phyloP scores from a whole-genome alignment of 352 stramenopile species.

The Phytophthora brassicae region DNA sequence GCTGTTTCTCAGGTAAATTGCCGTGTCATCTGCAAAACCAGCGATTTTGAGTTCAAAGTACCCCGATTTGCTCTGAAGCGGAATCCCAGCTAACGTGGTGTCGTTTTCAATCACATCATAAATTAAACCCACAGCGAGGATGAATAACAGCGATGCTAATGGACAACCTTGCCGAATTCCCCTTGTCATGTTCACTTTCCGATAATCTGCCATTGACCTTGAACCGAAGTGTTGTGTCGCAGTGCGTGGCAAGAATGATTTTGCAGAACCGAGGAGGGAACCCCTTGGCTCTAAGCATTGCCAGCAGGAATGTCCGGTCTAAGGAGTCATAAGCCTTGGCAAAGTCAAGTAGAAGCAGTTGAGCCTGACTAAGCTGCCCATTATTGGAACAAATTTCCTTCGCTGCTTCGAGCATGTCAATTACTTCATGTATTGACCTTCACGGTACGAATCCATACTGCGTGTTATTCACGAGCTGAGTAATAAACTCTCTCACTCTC shows the following conservation, averaged over 20 bases:
- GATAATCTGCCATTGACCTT: conserved; percentile 1
- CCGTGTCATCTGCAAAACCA: conserved; percentile 6
- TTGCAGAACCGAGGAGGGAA: conserved; percentile 1
- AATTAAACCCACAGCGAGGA: neutral
- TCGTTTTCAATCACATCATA: neutral
- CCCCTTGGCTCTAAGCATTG: conserved; percentile 1
- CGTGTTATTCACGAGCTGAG: neutral
- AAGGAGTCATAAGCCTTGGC: conserved; percentile 13
- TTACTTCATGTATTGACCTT: conserved; percentile 2
- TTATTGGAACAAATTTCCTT: neutral
- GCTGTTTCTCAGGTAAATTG: neutral
- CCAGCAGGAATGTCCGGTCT: conserved; percentile 1
- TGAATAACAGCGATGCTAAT: neutral
- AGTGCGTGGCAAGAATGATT: neutral
- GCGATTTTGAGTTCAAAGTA: neutral
- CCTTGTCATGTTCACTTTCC: neutral
- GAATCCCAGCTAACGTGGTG: neutral
- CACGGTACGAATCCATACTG: conserved; percentile 7
- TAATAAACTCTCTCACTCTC: neutral
- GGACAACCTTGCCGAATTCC: conserved; percentile 13
- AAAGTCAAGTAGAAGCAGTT: conserved; percentile 8
- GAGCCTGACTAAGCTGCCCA: neutral
- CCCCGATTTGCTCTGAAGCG: neutral
- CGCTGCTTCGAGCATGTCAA: conserved; percentile 2
- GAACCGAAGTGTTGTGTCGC: neutral